Conservation (phyloP, 2,329 filamentous ascomycete species). For the Cladophialophora yegresii region DNA sequence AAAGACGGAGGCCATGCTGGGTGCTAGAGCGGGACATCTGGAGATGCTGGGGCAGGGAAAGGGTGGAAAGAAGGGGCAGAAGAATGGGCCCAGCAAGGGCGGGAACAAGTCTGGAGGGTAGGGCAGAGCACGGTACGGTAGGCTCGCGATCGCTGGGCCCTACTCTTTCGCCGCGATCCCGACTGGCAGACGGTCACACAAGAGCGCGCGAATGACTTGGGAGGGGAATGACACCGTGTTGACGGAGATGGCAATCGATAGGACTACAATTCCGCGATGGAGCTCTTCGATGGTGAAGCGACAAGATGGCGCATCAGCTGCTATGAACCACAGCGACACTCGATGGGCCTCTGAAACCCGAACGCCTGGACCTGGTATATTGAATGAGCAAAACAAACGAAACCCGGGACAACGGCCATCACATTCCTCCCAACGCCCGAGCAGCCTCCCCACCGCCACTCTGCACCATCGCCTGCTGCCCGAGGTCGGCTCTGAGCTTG, state of each 20-base stretch:
- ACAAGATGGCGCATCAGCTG: background rate
- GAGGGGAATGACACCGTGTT: no score
- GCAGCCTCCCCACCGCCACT: slow-evolving; percentile 63
- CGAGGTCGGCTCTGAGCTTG: slow-evolving; percentile 54
- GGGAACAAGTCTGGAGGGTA: slow-evolving; percentile 23
- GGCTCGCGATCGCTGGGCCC: background rate
- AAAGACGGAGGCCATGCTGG: slow-evolving; percentile 68
- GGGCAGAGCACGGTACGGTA: background rate
- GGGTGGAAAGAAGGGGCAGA: slow-evolving; percentile 50
- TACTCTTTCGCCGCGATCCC: background rate
- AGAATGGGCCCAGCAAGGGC: slow-evolving; percentile 1
- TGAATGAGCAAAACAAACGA: slow-evolving; percentile 7
- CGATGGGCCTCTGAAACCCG: background rate
- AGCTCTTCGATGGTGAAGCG: background rate
- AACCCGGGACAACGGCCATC: slow-evolving; percentile 6
- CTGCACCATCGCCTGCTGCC: slow-evolving; percentile 57
- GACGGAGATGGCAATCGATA: no score
- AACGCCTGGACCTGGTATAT: slow-evolving; percentile 20
- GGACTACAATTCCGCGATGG: no score
- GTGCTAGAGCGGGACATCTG: slow-evolving; percentile 68
- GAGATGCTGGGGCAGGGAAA: slow-evolving; percentile 68
- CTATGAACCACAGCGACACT: background rate
- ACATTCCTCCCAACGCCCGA: slow-evolving; percentile 48
- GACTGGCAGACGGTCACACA: no score
- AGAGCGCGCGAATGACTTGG: no score